Evolutionary conservation across 495 filamentous ascomycete species (phyloP), one percentile per base, ranked within the genome.

Genomic region (Cercophora newfieldiana): DNA sequence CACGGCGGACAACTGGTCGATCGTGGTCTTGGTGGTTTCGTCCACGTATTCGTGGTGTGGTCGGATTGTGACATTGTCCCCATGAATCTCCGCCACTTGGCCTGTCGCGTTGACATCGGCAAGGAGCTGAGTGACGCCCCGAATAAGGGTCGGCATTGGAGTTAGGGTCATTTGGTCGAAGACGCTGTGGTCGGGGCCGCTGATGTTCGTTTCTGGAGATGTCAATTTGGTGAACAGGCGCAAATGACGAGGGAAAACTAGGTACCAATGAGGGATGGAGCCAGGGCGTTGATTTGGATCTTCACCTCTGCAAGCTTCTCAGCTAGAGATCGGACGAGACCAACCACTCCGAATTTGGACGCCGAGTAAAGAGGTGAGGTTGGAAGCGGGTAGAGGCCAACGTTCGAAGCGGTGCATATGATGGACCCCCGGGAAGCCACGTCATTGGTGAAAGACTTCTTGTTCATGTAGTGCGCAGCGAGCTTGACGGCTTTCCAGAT

Each of bases 361-460:
- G 79, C 75, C 1, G 81, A 78, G 61, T 88, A 88, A 1, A 86
- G 60, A 2, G 85, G 85, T 4, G 83, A 81, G n/a, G 81, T 77
- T 1, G 84, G 81, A 63, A 87, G 84, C 0, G 83, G 78, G 57
- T 87, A 86, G 7, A 86, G 53, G 0, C 85, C 85, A 6, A 82
- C 84, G 71, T 86, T 86, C 2, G 83, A 85, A 0, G 84, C 80
- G 2, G 84, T 86, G 74, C 85, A 87, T 49, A 86, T 78, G 29
- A 87, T 82, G 10, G 74, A 75, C 0, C 84, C 84, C 22, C 79
- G 77, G 19, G 74, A 75, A 0, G 68, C 69, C 0, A 67, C 68
- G 1, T 68, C 61, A 19, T 47, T 55, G 7, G 12, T 16, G 10
- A 44, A 2, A 2, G 61, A 64, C 48, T 84, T 86, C 63, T 80